phyloP scores from a whole-genome alignment of 2,329 filamentous ascomycete species.

The Sporothrix phasma region DNA sequence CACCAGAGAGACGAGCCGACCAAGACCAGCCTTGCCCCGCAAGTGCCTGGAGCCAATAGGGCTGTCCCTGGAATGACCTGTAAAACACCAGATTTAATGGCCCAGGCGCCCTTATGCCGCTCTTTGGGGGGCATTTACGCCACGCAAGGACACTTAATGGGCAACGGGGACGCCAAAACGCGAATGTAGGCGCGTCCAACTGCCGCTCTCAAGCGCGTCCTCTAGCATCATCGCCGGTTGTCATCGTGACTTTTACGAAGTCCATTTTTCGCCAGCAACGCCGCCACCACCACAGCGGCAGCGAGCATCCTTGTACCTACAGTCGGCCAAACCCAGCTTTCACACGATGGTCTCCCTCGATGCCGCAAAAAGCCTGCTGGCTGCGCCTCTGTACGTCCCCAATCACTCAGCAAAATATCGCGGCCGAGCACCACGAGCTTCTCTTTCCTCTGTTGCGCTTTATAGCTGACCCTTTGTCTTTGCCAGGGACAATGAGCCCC shows the following conservation, averaged over 20 bases:
- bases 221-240: not conserved
- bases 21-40: conserved; percentile 17
- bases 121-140: not conserved
- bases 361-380: conserved; percentile 36
- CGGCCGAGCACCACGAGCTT: not conserved
- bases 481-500: conserved; percentile 28
- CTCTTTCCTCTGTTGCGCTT: not conserved
- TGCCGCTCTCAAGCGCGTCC: conserved; percentile 8
- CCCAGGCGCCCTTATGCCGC: not conserved
- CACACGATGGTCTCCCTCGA: conserved; percentile 35
- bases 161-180: conserved; percentile 4
- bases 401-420: not conserved
- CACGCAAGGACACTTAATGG: not conserved
- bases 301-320: not conserved
- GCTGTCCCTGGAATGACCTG: not conserved
- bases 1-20: not conserved
- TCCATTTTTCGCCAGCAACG: not conserved
- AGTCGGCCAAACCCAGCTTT: not conserved
- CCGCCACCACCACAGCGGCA: not conserved
- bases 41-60: conserved; percentile 2
- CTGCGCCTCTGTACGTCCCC: conserved; percentile 38
- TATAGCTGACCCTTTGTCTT: not conserved
- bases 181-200: conserved; percentile 4
- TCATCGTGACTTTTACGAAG: not conserved
- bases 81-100: not conserved